phyloP scores from a whole-genome alignment of 495 filamentous ascomycete species.

The Hypoxylon lienhwacheense region DNA sequence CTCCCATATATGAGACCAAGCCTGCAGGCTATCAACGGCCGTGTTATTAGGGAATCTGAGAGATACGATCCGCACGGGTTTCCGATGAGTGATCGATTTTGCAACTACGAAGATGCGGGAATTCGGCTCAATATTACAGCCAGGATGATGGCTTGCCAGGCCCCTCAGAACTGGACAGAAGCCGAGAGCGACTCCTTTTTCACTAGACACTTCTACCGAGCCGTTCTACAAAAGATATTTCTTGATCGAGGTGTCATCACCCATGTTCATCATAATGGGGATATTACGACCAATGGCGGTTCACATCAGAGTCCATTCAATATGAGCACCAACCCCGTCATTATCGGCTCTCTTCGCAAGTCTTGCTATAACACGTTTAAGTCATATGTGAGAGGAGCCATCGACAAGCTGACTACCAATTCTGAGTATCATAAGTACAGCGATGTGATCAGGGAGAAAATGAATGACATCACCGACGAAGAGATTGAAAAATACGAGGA shows the following conservation, averaged over 20 bases:
- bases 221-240: conserved; percentile 86
- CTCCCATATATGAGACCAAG: conserved; percentile 64
- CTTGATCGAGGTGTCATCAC: conserved; percentile 75
- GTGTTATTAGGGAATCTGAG: conserved; percentile 51
- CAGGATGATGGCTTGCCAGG: conserved; percentile 95
- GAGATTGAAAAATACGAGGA: conserved; percentile 71
- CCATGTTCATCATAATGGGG: conserved; percentile 53
- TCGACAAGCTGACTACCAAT: conserved; percentile 69
- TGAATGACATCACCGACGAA: conserved; percentile 67
- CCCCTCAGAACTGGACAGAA: conserved; percentile 85
- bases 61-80: conserved; percentile 85
- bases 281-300: conserved; percentile 39
- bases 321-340: conserved; percentile 67
- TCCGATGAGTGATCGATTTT: conserved; percentile 81
- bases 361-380: conserved; percentile 74
- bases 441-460: conserved; percentile 58
- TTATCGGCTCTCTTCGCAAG: conserved; percentile 84
- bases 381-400: conserved; percentile 77
- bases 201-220: conserved; percentile 90
- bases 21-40: conserved; percentile 60
- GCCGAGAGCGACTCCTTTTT: conserved; percentile 85
- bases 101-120: conserved; percentile 61
- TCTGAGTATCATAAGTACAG: conserved; percentile 55
- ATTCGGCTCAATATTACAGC: conserved; percentile 92
- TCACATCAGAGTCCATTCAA: conserved; percentile 52